A percentile compares a stretch with the other conserved stretches of the same genome.
Conservation (phyloP, 192 early-diverging fungal genomes). For the Neocallimastix lanati region DNA sequence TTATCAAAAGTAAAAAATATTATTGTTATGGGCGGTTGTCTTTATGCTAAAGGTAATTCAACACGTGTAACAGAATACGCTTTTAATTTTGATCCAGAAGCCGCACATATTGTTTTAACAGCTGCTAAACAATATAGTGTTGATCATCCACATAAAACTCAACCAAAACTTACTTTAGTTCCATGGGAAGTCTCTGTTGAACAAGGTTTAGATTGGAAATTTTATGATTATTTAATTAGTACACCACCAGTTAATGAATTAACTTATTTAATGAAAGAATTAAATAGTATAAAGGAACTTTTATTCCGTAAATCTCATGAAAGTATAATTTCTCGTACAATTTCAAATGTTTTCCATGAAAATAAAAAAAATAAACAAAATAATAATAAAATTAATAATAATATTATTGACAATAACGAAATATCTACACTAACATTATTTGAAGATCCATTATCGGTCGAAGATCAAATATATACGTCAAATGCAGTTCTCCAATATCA, state of each 20-base stretch:
- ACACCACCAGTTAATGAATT: background rate
- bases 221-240: background rate
- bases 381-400: no score
- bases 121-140: background rate
- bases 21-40: constrained; percentile 24
- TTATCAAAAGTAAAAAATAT: constrained; percentile 15
- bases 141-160: background rate
- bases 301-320: background rate
- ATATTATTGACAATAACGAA: no score
- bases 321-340: background rate
- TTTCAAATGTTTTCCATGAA: background rate
- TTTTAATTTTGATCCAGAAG: background rate
- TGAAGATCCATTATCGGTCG: no score
- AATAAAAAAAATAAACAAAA: background rate
- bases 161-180: background rate
- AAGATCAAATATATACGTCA: background rate
- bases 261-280: background rate
- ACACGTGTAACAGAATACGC: constrained; percentile 12
- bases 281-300: background rate
- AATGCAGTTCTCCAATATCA: background rate
- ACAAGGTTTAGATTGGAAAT: background rate
- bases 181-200: background rate
- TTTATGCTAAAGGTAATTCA: constrained; percentile 20
- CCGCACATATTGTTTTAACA: constrained; percentile 3
- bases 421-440: no score